phyloP scores from a whole-genome alignment of 2,329 filamentous ascomycete species.

The Exophiala dermatitidis region DNA sequence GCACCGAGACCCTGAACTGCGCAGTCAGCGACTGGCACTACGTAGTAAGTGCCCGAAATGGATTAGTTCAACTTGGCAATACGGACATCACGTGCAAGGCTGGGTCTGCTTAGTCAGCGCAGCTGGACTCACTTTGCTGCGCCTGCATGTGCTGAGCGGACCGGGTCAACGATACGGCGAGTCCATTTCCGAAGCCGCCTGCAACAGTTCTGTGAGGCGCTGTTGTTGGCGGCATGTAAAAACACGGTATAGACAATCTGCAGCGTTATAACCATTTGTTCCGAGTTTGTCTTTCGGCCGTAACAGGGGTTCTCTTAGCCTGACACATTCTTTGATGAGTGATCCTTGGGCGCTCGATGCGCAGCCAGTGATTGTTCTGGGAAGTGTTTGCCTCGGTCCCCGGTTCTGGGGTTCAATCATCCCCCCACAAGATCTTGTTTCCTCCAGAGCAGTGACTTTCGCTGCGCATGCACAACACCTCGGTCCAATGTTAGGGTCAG shows the following conservation, averaged over 20 bases:
- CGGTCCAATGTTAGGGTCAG: not conserved
- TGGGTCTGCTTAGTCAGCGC: slow-evolving; percentile 5
- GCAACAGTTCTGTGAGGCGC: too few relatives aligned
- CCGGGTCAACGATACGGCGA: too few relatives aligned
- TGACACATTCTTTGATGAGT: not conserved
- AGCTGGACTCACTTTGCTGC: too few relatives aligned
- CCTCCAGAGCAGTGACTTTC: too few relatives aligned
- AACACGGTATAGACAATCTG: too few relatives aligned
- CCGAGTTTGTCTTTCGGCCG: too few relatives aligned
- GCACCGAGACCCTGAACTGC: too few relatives aligned
- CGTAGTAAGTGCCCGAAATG: not conserved
- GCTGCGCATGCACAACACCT: not conserved
- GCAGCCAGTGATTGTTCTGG: slow-evolving; percentile 8
- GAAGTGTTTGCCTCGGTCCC: slow-evolving; percentile 26
- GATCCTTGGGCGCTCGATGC: not conserved
- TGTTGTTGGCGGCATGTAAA: too few relatives aligned
- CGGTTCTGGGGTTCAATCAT: slow-evolving; percentile 2
- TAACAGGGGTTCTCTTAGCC: too few relatives aligned
- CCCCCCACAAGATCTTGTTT: not conserved
- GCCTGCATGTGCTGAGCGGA: too few relatives aligned
- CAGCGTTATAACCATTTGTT: too few relatives aligned
- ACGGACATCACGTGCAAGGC: slow-evolving; percentile 1
- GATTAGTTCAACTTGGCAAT: not conserved
- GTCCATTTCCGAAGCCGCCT: too few relatives aligned
- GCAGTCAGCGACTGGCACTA: not conserved